These are phyloP conservation scores for Tetrahymena elliotti DNA, from an alignment of 73 alveolate genomes.

Conservation along the genomic window DNA sequence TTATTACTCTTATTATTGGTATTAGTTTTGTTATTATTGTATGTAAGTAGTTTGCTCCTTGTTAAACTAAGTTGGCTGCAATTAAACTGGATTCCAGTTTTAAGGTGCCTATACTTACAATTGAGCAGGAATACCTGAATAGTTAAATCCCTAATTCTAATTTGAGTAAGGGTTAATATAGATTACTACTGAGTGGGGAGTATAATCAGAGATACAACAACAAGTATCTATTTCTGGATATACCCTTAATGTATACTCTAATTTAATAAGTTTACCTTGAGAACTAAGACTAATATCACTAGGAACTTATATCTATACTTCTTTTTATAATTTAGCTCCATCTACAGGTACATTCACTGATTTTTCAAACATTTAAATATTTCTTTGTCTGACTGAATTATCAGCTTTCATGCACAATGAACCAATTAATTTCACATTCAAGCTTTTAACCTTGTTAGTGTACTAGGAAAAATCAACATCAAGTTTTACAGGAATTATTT, in stretches of 20 bases:
- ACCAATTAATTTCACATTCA: neutral
- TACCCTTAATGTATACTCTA: no score
- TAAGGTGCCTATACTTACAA: neutral
- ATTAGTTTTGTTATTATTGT: neutral
- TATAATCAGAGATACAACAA: neutral
- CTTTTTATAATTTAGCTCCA: neutral
- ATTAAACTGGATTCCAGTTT: neutral
- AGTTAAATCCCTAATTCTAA: no score
- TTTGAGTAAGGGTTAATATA: neutral
- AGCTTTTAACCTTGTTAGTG: neutral
- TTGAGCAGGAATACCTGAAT: neutral
- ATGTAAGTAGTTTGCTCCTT: neutral
- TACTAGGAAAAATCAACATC: neutral
- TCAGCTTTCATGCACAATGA: neutral
- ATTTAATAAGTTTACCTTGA: neutral
- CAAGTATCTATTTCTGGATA: neutral
- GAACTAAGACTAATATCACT: neutral
- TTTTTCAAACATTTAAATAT: no score
- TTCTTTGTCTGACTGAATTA: neutral
- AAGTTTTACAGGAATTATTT: no score
- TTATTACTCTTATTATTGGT: neutral
- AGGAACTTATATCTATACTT: neutral
- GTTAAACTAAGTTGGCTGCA: neutral
- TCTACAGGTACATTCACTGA: neutral
- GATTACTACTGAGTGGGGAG: neutral